Conservation (phyloP, 441 rosid species). For the Populus hybrid region DNA sequence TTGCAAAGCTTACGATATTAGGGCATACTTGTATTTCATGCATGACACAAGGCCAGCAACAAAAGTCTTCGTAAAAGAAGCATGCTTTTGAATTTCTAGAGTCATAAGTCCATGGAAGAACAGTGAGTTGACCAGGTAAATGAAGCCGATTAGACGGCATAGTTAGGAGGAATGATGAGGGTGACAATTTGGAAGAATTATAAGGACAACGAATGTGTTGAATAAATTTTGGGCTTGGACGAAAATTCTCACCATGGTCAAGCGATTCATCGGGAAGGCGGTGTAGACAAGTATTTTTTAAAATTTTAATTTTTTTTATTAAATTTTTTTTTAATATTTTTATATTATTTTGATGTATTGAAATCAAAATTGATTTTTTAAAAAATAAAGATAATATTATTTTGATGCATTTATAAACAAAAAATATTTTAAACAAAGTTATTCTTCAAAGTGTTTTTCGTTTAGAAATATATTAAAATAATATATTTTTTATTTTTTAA, state of each 20-base stretch:
- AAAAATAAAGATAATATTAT: no score
- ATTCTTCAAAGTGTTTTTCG: fast-evolving
- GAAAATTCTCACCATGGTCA: not conserved
- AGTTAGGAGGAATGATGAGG: not conserved
- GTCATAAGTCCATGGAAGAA: not conserved
- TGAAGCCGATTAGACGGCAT: not conserved
- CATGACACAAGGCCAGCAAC: no score
- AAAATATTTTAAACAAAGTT: no score
- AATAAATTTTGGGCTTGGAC: not conserved
- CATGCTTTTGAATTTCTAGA: not conserved
- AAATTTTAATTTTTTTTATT: no score
- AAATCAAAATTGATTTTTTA: no score
- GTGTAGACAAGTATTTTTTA: no score
- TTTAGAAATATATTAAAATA: no score
- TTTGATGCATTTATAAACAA: no score
- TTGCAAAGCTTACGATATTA: not conserved
- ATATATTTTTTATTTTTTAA: no score
- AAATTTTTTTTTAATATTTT: no score
- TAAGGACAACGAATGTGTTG: not conserved
- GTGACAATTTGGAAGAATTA: not conserved
- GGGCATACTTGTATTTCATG: not conserved
- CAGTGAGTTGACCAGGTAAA: not conserved
- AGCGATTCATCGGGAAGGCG: no score
- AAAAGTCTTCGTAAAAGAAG: not conserved
- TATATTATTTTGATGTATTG: no score